Evolutionary conservation across 768 basidiomycete genomes (phyloP).

Genomic region (Boletus reticulatus): DNA sequence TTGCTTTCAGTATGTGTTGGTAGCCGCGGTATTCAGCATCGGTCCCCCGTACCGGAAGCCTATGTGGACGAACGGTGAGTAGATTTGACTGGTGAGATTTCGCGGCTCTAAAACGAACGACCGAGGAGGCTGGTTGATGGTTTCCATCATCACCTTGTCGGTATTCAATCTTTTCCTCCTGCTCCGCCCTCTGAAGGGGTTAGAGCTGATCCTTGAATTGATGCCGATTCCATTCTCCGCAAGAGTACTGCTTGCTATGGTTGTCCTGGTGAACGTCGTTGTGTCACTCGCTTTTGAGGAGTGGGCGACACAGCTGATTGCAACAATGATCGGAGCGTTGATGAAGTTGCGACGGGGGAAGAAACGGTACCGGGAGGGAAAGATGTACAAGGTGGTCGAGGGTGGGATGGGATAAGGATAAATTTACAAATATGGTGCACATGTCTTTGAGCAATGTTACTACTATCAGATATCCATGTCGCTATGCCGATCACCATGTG

Average conservation of each 20-base stretch:
- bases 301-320: constrained; percentile 62
- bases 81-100: not conserved
- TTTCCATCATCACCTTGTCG: constrained; percentile 65
- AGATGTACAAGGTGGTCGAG: constrained; percentile 85
- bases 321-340: constrained; percentile 50
- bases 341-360: constrained; percentile 40
- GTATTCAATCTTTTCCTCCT: constrained; percentile 76
- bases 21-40: constrained; percentile 96
- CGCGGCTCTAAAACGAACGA: not conserved
- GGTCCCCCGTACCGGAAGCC: constrained; percentile 95
- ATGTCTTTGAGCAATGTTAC: too few species aligned
- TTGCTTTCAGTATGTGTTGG: constrained; percentile 97
- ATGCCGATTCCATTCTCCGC: constrained; percentile 70
- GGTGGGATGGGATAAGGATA: constrained; percentile 54
- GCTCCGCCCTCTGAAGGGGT: constrained; percentile 59
- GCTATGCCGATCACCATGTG: constrained; percentile 16
- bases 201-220: constrained; percentile 68
- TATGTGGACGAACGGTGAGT: constrained; percentile 91
- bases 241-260: constrained; percentile 64
- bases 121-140: constrained; percentile 72
- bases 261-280: constrained; percentile 66
- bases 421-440: not conserved
- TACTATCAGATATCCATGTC: not conserved
- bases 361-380: constrained; percentile 58
- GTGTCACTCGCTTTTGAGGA: constrained; percentile 75